These are phyloP conservation scores for Phytopythium cucurbitacearum DNA, from an alignment of 352 stramenopile genomes.

Conservation along the genomic window DNA sequence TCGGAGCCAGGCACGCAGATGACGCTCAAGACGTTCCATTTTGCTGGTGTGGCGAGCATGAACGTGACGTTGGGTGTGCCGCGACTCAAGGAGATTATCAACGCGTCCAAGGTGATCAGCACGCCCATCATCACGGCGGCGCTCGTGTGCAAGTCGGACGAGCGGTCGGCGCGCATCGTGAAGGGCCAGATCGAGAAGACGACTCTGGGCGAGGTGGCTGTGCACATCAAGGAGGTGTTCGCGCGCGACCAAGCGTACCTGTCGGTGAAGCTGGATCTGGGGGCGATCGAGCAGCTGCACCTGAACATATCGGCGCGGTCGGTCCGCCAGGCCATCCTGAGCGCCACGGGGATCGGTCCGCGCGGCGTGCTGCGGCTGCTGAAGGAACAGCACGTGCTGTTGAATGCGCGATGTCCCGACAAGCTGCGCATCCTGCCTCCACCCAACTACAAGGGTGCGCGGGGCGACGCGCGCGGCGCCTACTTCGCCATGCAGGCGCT, in stretches of 20 bases:
- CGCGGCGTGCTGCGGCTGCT: constrained; percentile 67
- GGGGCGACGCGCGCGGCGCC: constrained; percentile 64
- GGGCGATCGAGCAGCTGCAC: constrained; percentile 95
- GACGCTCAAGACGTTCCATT: constrained; percentile 99
- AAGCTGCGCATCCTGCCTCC: constrained; percentile 81
- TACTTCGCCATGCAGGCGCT: constrained; percentile 96
- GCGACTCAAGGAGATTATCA: constrained; percentile 98
- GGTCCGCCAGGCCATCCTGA: constrained; percentile 92
- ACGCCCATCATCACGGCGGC: constrained; percentile 99
- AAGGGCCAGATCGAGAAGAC: constrained; percentile 99
- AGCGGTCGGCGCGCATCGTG: constrained; percentile 96
- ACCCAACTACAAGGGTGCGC: constrained; percentile 83
- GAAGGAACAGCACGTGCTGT: constrained; percentile 82
- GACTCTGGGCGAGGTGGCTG: constrained; percentile 93
- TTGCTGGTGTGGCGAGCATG: constrained; percentile 99
- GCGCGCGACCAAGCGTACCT: constrained; percentile 92
- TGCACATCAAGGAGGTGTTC: constrained; percentile 99
- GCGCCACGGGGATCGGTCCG: constrained; percentile 62
- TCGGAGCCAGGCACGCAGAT: constrained; percentile 95
- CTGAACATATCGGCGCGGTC: constrained; percentile 92
- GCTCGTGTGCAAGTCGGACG: constrained; percentile 95
- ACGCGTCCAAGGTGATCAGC: constrained; percentile 96
- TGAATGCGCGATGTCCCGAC: constrained; percentile 78
- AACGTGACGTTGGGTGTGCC: constrained; percentile 99
- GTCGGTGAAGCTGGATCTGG: constrained; percentile 96